Conservation (phyloP, 1,284 basidiomycete species). For the Apiotrichum laibachii region DNA sequence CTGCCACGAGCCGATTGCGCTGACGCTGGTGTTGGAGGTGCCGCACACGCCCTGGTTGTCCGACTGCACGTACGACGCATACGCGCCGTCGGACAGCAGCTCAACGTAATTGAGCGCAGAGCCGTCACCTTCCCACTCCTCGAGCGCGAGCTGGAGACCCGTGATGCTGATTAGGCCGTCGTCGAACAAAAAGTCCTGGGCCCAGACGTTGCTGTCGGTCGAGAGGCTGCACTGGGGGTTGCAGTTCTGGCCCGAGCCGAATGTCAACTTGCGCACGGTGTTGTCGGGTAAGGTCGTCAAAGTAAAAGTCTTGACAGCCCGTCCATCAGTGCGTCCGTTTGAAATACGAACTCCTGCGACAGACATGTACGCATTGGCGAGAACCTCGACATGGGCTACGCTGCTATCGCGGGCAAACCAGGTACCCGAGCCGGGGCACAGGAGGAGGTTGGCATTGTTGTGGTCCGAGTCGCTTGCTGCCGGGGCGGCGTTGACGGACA, state of each 20-base stretch:
- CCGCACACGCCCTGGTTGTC: constrained; percentile 55
- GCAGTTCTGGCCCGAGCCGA: constrained; percentile 70
- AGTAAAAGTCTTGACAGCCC: constrained; percentile 81
- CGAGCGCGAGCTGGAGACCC: constrained; percentile 71
- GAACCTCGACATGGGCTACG: constrained; percentile 68
- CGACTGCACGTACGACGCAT: constrained; percentile 20
- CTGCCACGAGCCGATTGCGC: constrained; percentile 68
- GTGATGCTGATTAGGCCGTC: constrained; percentile 61
- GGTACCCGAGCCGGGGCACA: constrained; percentile 73
- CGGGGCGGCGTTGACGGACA: constrained; percentile 66
- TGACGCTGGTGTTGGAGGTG: constrained; percentile 30
- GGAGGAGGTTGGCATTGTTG: constrained; percentile 66
- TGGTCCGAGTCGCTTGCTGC: constrained; percentile 65
- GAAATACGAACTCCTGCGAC: constrained; percentile 76
- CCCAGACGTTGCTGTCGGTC: constrained; percentile 64
- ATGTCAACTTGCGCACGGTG: constrained; percentile 69
- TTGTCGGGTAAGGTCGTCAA: constrained; percentile 86
- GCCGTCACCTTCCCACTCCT: constrained; percentile 69
- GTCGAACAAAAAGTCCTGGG: constrained; percentile 66
- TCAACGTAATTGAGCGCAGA: constrained; percentile 86
- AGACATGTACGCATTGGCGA: constrained; percentile 63
- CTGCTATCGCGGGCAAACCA: constrained; percentile 79
- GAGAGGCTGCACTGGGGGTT: constrained; percentile 68
- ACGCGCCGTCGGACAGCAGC: constrained; percentile 75
- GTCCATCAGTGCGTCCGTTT: constrained; percentile 77